Evolutionary conservation across 1,284 basidiomycete species (phyloP), one percentile per base, ranked within the genome.

Genomic region (Laetiporus sulphureus): DNA sequence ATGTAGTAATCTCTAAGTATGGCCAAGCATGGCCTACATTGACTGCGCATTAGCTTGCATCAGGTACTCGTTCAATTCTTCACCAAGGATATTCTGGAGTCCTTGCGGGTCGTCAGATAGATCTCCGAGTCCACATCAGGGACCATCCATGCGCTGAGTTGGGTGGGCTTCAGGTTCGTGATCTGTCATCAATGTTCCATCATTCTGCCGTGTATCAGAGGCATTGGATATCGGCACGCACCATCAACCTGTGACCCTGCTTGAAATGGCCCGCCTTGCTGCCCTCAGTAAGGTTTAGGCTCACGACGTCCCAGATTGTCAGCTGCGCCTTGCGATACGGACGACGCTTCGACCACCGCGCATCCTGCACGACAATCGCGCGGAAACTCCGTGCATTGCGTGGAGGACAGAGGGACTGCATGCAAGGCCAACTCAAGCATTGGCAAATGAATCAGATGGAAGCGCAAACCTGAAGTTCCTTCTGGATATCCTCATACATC

Each of bases 331-430:
- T 69, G 13, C 88, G 74, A 43, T 69, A 67, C 4, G 72, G 65
- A 12, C 73, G 72, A 46, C 69, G 65, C 45, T 69, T 68, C 1
- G 55, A 54, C 24, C 74, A 75, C 21, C 66, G 68, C 5, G 83
- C 80, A 58, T 98, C 95, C 47, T 75, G 67, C 16, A 88, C 74
- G 11, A 83, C 67, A 6, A 94, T 62, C 3, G 96, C 79, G 18
- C 91, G 73, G 62, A 97, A 96, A 44, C 73, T 79, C 32, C 85
- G 78, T 11, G 92, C 83, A 18, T 86, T 69, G 10, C 94, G 78
- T 1, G 81, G 75, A 2, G 93, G 91, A 55, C 83, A 94, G 12
- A 69, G 53, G 13, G 63, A 61, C 84, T 94, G 58, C 6, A 19
- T 18, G 43, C 10, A 29, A 24, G 10, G n/a, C 38, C 37, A 27